Evolutionary conservation across 495 filamentous ascomycete species (phyloP), one percentile per base, ranked within the genome.

Genomic region (Penicillium coffeae): DNA sequence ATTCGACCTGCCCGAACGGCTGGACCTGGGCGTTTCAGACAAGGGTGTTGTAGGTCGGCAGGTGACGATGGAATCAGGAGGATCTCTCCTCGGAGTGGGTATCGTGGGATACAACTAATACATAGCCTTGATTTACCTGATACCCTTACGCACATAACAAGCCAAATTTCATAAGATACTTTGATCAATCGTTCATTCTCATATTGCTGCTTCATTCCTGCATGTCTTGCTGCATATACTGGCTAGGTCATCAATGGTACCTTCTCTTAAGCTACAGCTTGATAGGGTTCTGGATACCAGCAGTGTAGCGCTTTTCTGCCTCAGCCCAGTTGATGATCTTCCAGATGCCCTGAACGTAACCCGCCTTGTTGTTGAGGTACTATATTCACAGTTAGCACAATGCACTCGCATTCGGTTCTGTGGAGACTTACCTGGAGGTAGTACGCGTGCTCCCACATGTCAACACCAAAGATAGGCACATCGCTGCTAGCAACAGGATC

Each of bases 381-480:
- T 98, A 83, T 27, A 48, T 58, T 65, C 70, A 52, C 51, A 64
- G 27, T 59, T 21, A 54, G 22, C n/a, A n/a, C n/a, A n/a, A n/a
- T n/a, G n/a, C n/a, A n/a, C n/a, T n/a, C n/a, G n/a, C n/a, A n/a
- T n/a, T n/a, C n/a, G n/a, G n/a, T n/a, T n/a, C n/a, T n/a, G n/a
- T n/a, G 8, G 21, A 41, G 39, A 70, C 72, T 58, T 55, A 79
- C 74, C 62, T 73, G 66, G 21, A 75, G 54, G 48, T 85, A 87
- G 58, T 81, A 90, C 39, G 82, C 81, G 78, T 92, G 90, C 71
- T 98, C 93, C 93, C 93, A 98, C 73, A 94, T 94, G 78, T 98
- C 93, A 48, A 97, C 84, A 0, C 93, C 93, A 35, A 98, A 76
- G 32, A 98, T 59, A 30, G 90, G 89, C 19, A 80, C 76, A 63